These are phyloP conservation scores for Camellia japonica DNA, from an alignment of 148 eudicot species.

Conservation along the genomic window DNA sequence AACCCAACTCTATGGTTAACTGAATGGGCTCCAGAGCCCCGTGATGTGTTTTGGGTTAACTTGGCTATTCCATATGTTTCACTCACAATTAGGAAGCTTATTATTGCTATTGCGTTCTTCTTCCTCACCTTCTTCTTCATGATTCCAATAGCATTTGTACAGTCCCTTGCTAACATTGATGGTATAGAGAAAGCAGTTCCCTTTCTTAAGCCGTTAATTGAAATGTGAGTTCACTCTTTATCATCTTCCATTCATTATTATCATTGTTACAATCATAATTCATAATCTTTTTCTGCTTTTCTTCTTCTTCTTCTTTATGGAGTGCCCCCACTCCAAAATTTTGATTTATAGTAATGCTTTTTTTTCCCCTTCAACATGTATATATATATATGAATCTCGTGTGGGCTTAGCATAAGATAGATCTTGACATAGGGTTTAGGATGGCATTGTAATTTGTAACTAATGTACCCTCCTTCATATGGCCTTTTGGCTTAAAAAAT, in stretches of 20 bases:
- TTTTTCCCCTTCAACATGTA: background rate
- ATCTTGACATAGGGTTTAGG: background rate
- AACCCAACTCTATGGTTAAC: conserved; percentile 61
- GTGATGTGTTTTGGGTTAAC: conserved; percentile 68
- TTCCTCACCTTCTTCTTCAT: conserved; percentile 72
- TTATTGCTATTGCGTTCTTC: conserved; percentile 59
- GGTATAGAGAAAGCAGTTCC: conserved; percentile 60
- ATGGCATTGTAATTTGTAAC: background rate
- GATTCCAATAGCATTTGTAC: conserved; percentile 68
- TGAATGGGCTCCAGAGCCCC: conserved; percentile 72
- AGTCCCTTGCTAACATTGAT: conserved; percentile 63
- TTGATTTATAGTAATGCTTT: background rate
- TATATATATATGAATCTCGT: background rate
- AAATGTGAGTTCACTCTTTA: conserved; percentile 37
- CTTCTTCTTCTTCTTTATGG: background rate
- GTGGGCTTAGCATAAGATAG: background rate
- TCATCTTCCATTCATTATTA: conserved; percentile 11
- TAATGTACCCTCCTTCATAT: background rate
- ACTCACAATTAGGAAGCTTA: conserved; percentile 52
- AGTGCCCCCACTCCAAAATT: background rate
- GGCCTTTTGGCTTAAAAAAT: background rate
- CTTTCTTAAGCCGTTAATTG: conserved; percentile 55
- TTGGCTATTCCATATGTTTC: conserved; percentile 60
- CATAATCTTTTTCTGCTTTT: background rate
- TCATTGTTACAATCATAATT: too few species aligned